Base-by-base conservation (phyloP, 1,284 basidiomycete species). In the Ganoderma leucocontextum region DNA sequence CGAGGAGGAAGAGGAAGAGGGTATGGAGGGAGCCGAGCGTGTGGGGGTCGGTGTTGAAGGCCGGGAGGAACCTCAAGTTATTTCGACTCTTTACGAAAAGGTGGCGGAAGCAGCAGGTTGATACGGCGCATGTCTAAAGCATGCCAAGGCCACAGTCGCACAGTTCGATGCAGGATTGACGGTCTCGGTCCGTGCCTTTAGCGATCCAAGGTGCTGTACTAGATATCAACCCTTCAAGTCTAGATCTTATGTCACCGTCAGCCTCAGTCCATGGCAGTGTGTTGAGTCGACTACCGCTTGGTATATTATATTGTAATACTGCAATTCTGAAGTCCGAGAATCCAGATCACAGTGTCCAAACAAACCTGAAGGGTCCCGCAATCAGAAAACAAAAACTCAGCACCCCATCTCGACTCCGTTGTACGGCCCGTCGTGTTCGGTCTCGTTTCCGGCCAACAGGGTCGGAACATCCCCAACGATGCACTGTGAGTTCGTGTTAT, bases 361-460 rank as follows among this genome's bases (percentile, higher is more conserved):
- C 22, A 12, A 22, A 25, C 25, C 47, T 22, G 10, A 25, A 2
- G 22, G 25, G 47, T 49, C 22, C 22, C 3, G 4, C 10, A 4
- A 9, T 25, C 22, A 12, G 10, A 49, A 49, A 49, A 9, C 29
- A 29, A 12, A 12, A 22, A 6, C 19, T 66, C 69, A 84, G 68
- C 85, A 87, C 0, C 83, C 83, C 83, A 91, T 89, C 35, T 62
- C 69, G 52, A 91, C 78, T 13, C 85, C 85, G 67, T 88, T 83
- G 74, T 90, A 91, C 9, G 89, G 89, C 1, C 87, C 87, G 66
- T 80, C 77, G 72, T 92, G 91, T 69, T 91, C 80, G 4, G 68
- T 49, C 60, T 75, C 39, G 44, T 82, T 71, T 0, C 85, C 81
- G 0, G 80, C 80, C 19, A 86, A 82, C 64, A 91, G 82, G 39